These are phyloP conservation scores for Sporormia fimetaria DNA, from an alignment of 495 filamentous ascomycete genomes.

Conservation along the genomic window DNA sequence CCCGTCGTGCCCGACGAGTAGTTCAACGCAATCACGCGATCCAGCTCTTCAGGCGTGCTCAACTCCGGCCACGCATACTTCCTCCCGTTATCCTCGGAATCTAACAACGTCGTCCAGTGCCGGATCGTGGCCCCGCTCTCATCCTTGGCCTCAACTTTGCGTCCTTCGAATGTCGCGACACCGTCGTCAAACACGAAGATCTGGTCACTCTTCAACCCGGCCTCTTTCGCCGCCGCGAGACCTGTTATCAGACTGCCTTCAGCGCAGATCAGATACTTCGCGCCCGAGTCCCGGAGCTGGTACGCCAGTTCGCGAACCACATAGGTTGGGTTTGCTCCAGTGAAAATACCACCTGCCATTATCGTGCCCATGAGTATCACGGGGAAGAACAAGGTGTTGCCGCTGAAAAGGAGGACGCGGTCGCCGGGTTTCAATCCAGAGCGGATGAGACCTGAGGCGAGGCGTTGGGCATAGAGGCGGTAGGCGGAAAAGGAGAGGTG, in stretches of 20 bases:
- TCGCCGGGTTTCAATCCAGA: slow-evolving; percentile 58
- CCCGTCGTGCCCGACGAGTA: slow-evolving; percentile 74
- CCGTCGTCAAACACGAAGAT: slow-evolving; percentile 33
- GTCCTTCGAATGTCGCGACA: slow-evolving; percentile 27
- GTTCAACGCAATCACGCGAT: slow-evolving; percentile 41
- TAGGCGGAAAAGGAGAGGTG: slow-evolving; percentile 47
- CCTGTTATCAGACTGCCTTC: slow-evolving; percentile 29
- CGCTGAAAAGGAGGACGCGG: slow-evolving; percentile 47
- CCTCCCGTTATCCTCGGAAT: slow-evolving; percentile 16
- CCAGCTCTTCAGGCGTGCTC: slow-evolving; percentile 18
- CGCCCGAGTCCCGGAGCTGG: slow-evolving; percentile 60
- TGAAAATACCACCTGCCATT: slow-evolving; percentile 71
- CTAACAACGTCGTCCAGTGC: slow-evolving; percentile 32
- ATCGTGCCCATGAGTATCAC: slow-evolving; percentile 58
- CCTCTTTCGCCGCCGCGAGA: slow-evolving; percentile 25
- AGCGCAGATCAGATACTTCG: slow-evolving; percentile 44
- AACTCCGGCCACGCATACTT: slow-evolving; percentile 28
- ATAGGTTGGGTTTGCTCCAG: slow-evolving; percentile 67
- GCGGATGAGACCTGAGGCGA: slow-evolving; percentile 57
- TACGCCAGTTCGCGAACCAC: slow-evolving; percentile 59
- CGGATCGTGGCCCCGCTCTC: slow-evolving; percentile 9
- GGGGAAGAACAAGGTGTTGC: slow-evolving; percentile 54
- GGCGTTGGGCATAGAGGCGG: slow-evolving; percentile 57
- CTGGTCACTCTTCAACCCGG: slow-evolving; percentile 18
- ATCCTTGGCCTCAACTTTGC: slow-evolving; percentile 1